These are phyloP conservation scores for Boletellus deceptivus DNA, from an alignment of 1,284 basidiomycete species.

Conservation along the genomic window DNA sequence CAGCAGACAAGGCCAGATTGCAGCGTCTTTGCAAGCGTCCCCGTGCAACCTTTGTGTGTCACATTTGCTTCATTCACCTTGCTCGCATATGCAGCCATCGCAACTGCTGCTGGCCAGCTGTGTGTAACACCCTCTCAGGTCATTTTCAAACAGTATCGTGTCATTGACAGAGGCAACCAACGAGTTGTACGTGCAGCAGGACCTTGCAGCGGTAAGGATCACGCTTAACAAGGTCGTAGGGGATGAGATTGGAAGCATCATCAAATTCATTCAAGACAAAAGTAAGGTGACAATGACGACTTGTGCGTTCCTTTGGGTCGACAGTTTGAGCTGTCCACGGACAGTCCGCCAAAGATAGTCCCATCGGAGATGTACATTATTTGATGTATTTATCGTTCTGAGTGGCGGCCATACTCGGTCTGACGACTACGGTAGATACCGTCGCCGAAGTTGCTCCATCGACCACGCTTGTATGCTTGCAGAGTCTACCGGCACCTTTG, in stretches of 20 bases:
- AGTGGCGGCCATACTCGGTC: not conserved
- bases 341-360: no score
- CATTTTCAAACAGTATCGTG: slow-evolving; percentile 59
- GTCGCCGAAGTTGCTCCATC: slow-evolving; percentile 23
- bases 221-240: slow-evolving; percentile 40
- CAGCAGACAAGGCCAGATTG: slow-evolving; percentile 61
- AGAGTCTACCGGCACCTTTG: slow-evolving; percentile 17
- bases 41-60: slow-evolving; percentile 65
- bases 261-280: slow-evolving; percentile 31
- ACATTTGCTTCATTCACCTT: slow-evolving; percentile 80
- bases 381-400: not conserved
- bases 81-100: slow-evolving; percentile 48
- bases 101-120: slow-evolving; percentile 44
- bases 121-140: slow-evolving; percentile 61
- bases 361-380: slow-evolving; percentile 3
- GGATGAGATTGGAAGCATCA: slow-evolving; percentile 40
- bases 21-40: slow-evolving; percentile 60
- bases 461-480: slow-evolving; percentile 22
- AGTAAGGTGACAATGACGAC: not conserved
- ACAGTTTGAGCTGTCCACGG: no score
- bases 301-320: no score
- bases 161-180: slow-evolving; percentile 67
- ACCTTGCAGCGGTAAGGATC: slow-evolving; percentile 48
- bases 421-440: slow-evolving; percentile 15
- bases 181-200: slow-evolving; percentile 62